A percentile compares a stretch with the other conserved stretches of the same genome.
Conservation (phyloP, 345 rosid species). For the Mercurialis annua region DNA sequence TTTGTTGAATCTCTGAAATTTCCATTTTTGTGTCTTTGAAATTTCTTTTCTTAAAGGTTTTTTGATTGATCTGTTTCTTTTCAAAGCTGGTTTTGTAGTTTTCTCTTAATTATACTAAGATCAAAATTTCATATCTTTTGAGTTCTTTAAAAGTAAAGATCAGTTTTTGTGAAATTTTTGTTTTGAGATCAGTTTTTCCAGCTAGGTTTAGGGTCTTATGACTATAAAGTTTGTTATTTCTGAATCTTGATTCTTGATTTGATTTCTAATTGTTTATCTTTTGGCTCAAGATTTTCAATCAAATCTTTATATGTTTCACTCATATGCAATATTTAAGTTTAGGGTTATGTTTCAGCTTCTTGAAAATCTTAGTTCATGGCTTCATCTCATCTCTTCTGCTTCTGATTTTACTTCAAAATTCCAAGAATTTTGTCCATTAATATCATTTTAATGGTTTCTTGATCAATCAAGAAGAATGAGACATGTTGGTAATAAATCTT, state of each 20-base stretch:
- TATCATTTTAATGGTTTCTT: neutral
- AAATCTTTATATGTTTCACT: neutral
- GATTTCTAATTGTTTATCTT: neutral
- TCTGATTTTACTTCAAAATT: neutral
- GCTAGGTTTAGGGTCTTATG: neutral
- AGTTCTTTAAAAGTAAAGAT: conserved; percentile 3
- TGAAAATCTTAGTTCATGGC: neutral
- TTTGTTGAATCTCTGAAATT: conserved; percentile 24
- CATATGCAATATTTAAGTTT: neutral
- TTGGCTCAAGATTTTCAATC: neutral
- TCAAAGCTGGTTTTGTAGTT: conserved; percentile 15
- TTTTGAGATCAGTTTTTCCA: neutral
- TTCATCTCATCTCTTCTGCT: neutral
- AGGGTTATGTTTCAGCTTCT: conserved; percentile 3
- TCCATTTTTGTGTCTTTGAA: conserved; percentile 23
- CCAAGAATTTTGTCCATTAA: neutral
- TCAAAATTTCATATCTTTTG: neutral
- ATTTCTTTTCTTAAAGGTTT: conserved; percentile 2
- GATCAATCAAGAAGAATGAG: conserved; percentile 23
- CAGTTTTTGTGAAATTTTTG: neutral
- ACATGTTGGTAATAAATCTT: conserved; percentile 14
- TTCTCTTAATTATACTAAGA: conserved; percentile 8
- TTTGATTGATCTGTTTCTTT: conserved; percentile 16
- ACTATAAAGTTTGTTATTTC: neutral
- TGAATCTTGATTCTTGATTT: neutral